phyloP scores from a whole-genome alignment of 768 basidiomycete species.

The Trametes coccinea region DNA sequence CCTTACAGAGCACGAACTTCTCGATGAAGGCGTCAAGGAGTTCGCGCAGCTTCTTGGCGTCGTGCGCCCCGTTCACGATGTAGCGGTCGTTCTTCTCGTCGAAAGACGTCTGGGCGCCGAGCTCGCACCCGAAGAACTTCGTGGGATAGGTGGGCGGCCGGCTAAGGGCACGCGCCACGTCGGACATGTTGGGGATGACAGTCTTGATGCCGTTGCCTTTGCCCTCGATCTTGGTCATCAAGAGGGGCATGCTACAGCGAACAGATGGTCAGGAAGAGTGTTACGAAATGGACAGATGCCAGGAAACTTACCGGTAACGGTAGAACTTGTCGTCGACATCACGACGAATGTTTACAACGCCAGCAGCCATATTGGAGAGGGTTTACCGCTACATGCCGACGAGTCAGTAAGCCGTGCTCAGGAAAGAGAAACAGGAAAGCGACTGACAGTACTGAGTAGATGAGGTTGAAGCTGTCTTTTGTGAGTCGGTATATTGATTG shows the following conservation, averaged over 20 bases:
- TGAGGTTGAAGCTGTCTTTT: conserved; percentile 52
- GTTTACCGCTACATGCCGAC: conserved; percentile 55
- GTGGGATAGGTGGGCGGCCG: conserved; percentile 96
- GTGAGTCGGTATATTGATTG: conserved; percentile 69
- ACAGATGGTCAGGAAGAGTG: conserved; percentile 14
- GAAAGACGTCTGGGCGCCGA: conserved; percentile 95
- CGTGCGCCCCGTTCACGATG: conserved; percentile 97
- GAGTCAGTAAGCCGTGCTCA: not conserved
- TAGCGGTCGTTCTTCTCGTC: conserved; percentile 97
- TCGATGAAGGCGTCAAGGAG: conserved; percentile 97
- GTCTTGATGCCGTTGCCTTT: conserved; percentile 99
- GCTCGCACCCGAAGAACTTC: conserved; percentile 98
- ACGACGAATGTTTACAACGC: conserved; percentile 89
- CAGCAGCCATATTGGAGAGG: conserved; percentile 80
- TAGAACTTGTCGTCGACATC: conserved; percentile 98
- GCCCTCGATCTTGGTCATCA: conserved; percentile 96
- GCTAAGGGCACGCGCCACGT: conserved; percentile 92
- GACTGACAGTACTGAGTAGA: conserved; percentile 51
- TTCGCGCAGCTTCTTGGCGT: conserved; percentile 88
- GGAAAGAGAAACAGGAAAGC: not conserved
- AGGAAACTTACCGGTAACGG: conserved; percentile 71
- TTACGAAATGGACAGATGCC: not conserved
- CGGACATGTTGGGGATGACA: conserved; percentile 97
- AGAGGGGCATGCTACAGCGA: conserved; percentile 80
- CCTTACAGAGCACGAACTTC: conserved; percentile 95